phyloP scores from a whole-genome alignment of 2,329 filamentous ascomycete species.

The Aspergillus texensis region DNA sequence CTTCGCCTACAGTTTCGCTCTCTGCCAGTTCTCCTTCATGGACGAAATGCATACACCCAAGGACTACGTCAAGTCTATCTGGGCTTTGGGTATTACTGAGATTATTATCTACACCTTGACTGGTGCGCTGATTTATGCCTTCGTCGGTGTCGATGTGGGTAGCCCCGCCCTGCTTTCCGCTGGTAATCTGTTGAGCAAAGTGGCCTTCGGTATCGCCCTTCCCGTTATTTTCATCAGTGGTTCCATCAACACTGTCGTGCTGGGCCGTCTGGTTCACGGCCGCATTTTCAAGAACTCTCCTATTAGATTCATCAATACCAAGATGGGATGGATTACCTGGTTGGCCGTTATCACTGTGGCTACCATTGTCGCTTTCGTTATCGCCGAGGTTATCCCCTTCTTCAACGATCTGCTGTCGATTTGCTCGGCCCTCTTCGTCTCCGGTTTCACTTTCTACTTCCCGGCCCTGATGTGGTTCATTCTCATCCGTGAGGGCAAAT shows the following conservation, averaged over 20 bases:
- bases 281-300: conserved; percentile 36
- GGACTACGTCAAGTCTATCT: conserved; percentile 30
- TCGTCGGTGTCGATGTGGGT: conserved; percentile 34
- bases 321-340: conserved; percentile 40
- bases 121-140: conserved; percentile 34
- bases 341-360: conserved; percentile 45
- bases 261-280: conserved; percentile 38
- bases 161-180: conserved; percentile 38
- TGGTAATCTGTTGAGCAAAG: conserved; percentile 28
- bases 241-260: conserved; percentile 39
- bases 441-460: conserved; percentile 82
- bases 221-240: conserved; percentile 43
- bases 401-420: conserved; percentile 66
- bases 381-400: conserved; percentile 83
- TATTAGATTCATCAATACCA: conserved; percentile 41
- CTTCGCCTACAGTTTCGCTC: conserved; percentile 49
- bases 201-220: conserved; percentile 38
- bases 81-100: conserved; percentile 24
- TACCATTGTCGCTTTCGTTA: conserved; percentile 81
- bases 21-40: conserved; percentile 32
- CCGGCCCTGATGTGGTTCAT: conserved; percentile 48
- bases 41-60: conserved; percentile 29
- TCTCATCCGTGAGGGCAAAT: conserved; percentile 31
- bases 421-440: conserved; percentile 72
- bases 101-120: conserved; percentile 30